phyloP scores from a whole-genome alignment of 176 grass and related monocot species.

The Chrysopogon serrulatus region DNA sequence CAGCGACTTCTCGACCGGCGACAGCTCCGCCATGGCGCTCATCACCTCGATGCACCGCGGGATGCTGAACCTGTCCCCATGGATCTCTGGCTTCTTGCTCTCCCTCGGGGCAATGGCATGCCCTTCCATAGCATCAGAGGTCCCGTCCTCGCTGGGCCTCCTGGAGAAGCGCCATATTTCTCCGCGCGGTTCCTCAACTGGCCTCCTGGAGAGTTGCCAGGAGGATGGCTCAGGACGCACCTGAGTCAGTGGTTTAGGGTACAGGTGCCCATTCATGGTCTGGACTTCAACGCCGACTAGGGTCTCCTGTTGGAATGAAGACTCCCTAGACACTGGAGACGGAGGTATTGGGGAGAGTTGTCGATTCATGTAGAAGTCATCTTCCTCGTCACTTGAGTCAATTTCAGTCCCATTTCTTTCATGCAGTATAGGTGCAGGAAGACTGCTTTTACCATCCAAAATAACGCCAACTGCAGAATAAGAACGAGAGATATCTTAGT shows the following conservation, averaged over 20 bases:
- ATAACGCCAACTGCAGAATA: slow-evolving; percentile 46
- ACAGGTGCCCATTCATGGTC: slow-evolving; percentile 57
- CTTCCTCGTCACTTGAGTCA: slow-evolving; percentile 53
- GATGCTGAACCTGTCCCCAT: slow-evolving; percentile 39
- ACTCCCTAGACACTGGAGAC: slow-evolving; percentile 61
- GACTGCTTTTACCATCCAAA: slow-evolving; percentile 36
- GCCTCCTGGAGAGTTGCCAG: slow-evolving; percentile 43
- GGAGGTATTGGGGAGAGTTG: slow-evolving; percentile 41
- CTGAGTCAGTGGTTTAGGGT: slow-evolving; percentile 48
- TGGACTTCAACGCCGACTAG: slow-evolving; percentile 41
- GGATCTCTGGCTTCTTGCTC: slow-evolving; percentile 16
- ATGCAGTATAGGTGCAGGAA: slow-evolving; percentile 7
- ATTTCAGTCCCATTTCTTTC: slow-evolving; percentile 41
- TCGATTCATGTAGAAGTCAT: slow-evolving; percentile 58
- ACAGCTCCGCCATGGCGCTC: slow-evolving; percentile 48
- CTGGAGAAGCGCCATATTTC: slow-evolving; percentile 45
- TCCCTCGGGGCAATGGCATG: slow-evolving; percentile 30
- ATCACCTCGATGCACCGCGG: slow-evolving; percentile 54
- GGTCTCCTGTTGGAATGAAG: slow-evolving; percentile 59
- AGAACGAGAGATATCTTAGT: background rate
- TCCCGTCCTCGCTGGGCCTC: slow-evolving; percentile 44
- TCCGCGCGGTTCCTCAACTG: slow-evolving; percentile 22
- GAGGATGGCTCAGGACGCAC: slow-evolving; percentile 33
- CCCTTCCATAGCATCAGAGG: slow-evolving; percentile 30
- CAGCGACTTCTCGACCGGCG: slow-evolving; percentile 46